Base-by-base conservation (phyloP, 129 eudicot species). In the Chrysanthemum lavandulifolium region DNA sequence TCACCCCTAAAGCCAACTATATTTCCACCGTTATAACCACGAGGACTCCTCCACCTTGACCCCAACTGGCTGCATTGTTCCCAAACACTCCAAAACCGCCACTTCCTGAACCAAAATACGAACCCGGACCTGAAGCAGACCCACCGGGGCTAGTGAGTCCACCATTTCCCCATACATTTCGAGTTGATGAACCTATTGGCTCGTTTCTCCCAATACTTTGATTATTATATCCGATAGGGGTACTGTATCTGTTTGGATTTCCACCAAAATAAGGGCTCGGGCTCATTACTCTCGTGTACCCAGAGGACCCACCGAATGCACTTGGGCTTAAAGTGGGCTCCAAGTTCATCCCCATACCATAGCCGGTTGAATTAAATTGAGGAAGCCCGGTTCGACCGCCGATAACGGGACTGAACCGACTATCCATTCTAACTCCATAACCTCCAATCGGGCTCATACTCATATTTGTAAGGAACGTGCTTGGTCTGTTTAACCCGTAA, bases 61-160 rank as follows among this genome's bases (percentile, higher is more conserved):
- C 91, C 95, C 91, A 86, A 61, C 75, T 76, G 9, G 85, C 73
- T 3, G 78, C 84, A 62, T 70, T 84, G 80, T 82, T 86, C 69
- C 97, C 96, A 84, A 88, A 84, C 21, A 80, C 86, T 67, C 87
- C 96, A 49, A 85, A 88, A 50, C 86, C 83, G 18, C 91, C 84
- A 72, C 83, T 76, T 73, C 85, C 88, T 2, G 92, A 84, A 14
- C 88, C 84, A 54, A 88, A 58, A 73, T 68, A 86, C 51, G 88
- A 78, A 69, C 88, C 88, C 58, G 87, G 67, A 59, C 80, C 75
- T 33, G 88, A 78, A 69, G 86, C 88, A 53, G 87, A 69, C 63
- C 80, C 75, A 27, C 60, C 76, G 2, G 77, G 75, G 70, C 71
- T 81, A 13, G 82, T 60, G 62, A 88, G 84, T 50, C 88, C 87